A percentile compares a stretch with the other conserved stretches of the same genome.
phyloP scores from a whole-genome alignment of 148 eudicot species.

The Polygonum aviculare region DNA sequence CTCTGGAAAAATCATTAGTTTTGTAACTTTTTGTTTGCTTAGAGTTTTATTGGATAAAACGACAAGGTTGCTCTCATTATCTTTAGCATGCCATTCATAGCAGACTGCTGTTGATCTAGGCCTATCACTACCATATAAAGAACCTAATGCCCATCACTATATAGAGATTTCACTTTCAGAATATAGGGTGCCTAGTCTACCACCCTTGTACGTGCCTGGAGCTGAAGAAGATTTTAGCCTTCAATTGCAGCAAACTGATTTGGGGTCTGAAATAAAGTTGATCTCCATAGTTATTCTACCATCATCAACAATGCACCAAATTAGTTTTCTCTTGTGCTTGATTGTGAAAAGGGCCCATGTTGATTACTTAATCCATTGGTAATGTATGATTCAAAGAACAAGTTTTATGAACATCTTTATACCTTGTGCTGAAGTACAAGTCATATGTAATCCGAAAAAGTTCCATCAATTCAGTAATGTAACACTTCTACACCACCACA shows the following conservation, averaged over 20 bases:
- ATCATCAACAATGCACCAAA: not conserved
- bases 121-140: not conserved
- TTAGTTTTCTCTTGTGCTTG: not conserved
- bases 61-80: not conserved
- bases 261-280: not conserved
- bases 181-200: slow-evolving; percentile 40
- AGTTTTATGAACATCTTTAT: not conserved
- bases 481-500: too few relatives aligned
- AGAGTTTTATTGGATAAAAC: not conserved
- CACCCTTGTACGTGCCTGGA: slow-evolving; percentile 69
- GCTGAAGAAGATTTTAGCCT: slow-evolving; percentile 18
- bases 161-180: slow-evolving; percentile 1
- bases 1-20: not conserved
- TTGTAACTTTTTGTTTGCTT: not conserved
- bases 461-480: not conserved
- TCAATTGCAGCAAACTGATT: slow-evolving; percentile 8
- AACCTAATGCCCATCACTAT: not conserved
- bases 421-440: not conserved
- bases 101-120: not conserved
- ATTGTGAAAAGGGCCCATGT: not conserved
- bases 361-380: not conserved
- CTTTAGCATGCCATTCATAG: not conserved
- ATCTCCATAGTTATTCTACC: not conserved
- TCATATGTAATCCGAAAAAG: not conserved
- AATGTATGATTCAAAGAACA: not conserved